Evolutionary conservation across 352 stramenopile genomes (phyloP), one percentile per base, ranked within the genome.

Genomic region (Elongisporangium undulatum): DNA sequence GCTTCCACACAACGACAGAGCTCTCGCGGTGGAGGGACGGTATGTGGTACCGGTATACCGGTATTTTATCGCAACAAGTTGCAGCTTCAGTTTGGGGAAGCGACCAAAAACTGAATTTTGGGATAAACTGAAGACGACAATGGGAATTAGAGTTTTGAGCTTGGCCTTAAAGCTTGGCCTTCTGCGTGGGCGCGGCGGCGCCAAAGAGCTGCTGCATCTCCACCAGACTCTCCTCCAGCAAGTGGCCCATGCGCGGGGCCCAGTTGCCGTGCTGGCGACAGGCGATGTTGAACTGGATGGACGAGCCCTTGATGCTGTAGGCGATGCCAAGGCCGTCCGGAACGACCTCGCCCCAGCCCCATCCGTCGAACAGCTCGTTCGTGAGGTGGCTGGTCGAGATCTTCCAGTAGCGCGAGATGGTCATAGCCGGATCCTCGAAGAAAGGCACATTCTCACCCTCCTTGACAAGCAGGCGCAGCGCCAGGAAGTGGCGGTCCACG

Each of bases 401-500:
- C 54, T 87, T 72, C 83, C 83, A 93, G 61, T 84, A 87, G 66
- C 79, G 81, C 24, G 81, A 75, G 34, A 64, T 77, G 21, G 67
- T 66, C 78, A 93, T 90, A 23, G 75, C 62, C 4, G 77, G 75
- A 64, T 93, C 78, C 22, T 91, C 81, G 21, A 93, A 87, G 52
- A 93, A 90, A 2, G 79, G 70, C 45, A 85, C 74, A 7, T 62
- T 59, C 70, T 93, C 77, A 8, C 59, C 65, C 5, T 72, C 64
- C 39, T 77, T 55, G 19, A 90, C 62, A 20, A 89, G 62, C 63
- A 88, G 55, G 22, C 82, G 83, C 51, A 99, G 68, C 19, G 89
- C 94, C 56, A 99, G 81, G 52, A 99, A 82, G 68, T 98, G 95
- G 17, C 95, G 82, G 68, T 99, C 96, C 38, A 99, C 89, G 29